Base-by-base conservation (phyloP, 225 moss, liverwort and hornwort genomes). In the Rhytidiadelphus loreus region DNA sequence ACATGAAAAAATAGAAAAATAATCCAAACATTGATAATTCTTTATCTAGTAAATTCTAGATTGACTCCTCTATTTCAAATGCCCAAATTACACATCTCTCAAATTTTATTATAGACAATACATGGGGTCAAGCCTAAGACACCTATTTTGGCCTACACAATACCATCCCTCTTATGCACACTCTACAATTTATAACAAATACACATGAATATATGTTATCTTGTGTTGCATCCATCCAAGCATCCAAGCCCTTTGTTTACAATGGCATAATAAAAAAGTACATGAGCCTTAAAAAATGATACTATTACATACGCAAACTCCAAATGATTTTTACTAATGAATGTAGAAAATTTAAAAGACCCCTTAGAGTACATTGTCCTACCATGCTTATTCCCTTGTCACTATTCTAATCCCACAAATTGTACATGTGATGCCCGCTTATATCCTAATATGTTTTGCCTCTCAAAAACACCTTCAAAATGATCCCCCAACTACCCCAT, bases 81-180 rank as follows among this genome's bases (percentile, higher is more conserved):
- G 43, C 5, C 3, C 9, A 16, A 26, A 26, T 71, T 1, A 16
- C 9, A 26, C 8, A 25, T 24, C 7, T 69, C 4, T 24, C 25
- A 24, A 14, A 39, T 39, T 69, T 68, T 0, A 3, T 0, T 24
- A 13, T 69, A 0, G 24, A 39, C 7, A 24, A 25, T 14, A 22
- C 2, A 41, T 7, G 5, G 25, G 14, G 1, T 13, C 0, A 41
- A 41, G 7, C 22, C 6, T 17, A 0, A 10, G 0, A 19, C 11
- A 65, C 10, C 18, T 35, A 65, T 39, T 22, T 2, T 24, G 1
- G 7, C 7, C 4, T 3, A 41, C 0, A 41, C 4, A 39, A 24
- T 66, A 37, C 21, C 21, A 21, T 66, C 6, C 3, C 6, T 6
- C 21, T 37, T 37, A 37, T 21, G 6, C 3, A 37, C 18, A 37